phyloP scores from a whole-genome alignment of 2,329 filamentous ascomycete genomes.

The Achaetomium macrosporum region DNA sequence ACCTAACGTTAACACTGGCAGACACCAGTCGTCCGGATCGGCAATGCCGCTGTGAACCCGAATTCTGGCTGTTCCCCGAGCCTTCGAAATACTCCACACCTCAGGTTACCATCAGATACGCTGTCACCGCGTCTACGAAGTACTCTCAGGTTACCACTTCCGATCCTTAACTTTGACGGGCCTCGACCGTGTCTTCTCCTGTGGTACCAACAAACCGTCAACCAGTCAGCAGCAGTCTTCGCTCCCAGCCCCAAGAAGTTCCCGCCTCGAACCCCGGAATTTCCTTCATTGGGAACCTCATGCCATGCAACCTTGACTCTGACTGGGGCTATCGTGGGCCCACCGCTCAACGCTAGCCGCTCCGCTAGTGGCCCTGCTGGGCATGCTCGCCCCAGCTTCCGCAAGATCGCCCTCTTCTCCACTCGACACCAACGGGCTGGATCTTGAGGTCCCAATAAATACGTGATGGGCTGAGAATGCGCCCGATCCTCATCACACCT shows the following conservation, averaged over 20 bases:
- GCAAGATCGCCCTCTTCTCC: slow-evolving; percentile 23
- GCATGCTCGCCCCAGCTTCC: slow-evolving; percentile 4
- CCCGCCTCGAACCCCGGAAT: slow-evolving; percentile 9
- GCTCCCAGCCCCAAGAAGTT: slow-evolving; percentile 1
- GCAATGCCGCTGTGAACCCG: too few species aligned
- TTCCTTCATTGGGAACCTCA: slow-evolving; percentile 3
- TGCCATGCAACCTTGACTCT: slow-evolving; percentile 13
- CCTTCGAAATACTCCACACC: too few species aligned
- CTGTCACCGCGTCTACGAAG: too few species aligned
- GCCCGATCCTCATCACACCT: slow-evolving; percentile 13
- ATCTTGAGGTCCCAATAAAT: slow-evolving; percentile 19
- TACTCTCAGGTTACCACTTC: too few species aligned
- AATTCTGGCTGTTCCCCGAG: too few species aligned
- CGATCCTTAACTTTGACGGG: too few species aligned
- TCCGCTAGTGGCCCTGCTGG: slow-evolving; percentile 1
- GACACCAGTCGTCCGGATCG: too few species aligned
- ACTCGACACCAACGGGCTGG: slow-evolving; percentile 25
- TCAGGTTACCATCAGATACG: too few species aligned
- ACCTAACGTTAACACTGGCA: background rate
- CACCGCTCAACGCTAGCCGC: background rate
- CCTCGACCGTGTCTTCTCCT: background rate
- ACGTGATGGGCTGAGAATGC: slow-evolving; percentile 10
- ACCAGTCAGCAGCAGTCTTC: slow-evolving; percentile 8
- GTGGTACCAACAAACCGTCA: slow-evolving; percentile 4
- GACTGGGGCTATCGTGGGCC: background rate